phyloP scores from a whole-genome alignment of 441 rosid species.

The Pelargonium cotyledonis region DNA sequence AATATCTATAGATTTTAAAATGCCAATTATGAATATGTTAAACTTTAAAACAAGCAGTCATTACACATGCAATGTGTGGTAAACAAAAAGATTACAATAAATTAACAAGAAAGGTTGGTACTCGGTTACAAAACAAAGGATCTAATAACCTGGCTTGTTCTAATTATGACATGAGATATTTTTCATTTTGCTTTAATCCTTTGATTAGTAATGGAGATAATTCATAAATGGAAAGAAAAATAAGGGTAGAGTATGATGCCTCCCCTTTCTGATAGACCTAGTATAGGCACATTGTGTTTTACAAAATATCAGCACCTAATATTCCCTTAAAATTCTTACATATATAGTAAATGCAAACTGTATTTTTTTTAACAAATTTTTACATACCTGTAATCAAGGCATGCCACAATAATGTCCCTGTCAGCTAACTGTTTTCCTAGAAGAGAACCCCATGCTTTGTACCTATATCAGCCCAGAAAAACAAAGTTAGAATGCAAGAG shows the following conservation, averaged over 20 bases:
- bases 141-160: no score
- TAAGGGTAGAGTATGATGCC: not conserved
- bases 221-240: no score
- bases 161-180: not conserved
- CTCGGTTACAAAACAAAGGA: no score
- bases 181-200: not conserved
- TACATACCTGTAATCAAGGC: slow-evolving; percentile 84
- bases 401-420: slow-evolving; percentile 86
- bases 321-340: not conserved
- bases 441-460: slow-evolving; percentile 98
- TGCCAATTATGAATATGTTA: not conserved
- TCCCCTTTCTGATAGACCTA: not conserved
- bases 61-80: not conserved
- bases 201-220: not conserved
- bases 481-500: no score
- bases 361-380: not conserved
- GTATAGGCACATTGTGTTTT: no score
- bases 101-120: no score
- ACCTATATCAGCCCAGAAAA: no score
- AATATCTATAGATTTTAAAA: not conserved
- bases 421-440: slow-evolving; percentile 90
- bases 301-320: no score
- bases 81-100: no score
- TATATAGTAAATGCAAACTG: not conserved
- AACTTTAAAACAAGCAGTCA: not conserved